phyloP scores from a whole-genome alignment of 345 rosid genomes.

The Firmiana major region DNA sequence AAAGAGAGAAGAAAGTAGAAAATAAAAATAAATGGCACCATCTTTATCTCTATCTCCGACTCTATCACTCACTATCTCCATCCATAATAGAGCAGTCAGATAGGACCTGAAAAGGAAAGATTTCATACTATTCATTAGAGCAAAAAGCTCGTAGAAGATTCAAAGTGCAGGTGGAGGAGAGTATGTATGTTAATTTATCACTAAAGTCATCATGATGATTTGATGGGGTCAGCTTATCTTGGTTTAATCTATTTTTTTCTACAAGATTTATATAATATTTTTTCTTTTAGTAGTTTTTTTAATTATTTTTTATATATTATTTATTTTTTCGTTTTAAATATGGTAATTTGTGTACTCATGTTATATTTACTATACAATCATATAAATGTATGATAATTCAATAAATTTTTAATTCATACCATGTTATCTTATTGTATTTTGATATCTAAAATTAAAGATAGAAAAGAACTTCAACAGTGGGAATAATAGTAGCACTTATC shows the following conservation, averaged over 20 bases:
- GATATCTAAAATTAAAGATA: no score
- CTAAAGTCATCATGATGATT: constrained; percentile 23
- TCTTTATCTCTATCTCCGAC: not conserved
- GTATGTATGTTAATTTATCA: not conserved
- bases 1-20: not conserved
- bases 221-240: constrained; percentile 2
- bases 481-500: no score
- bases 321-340: not conserved
- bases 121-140: constrained; percentile 8
- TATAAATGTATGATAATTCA: no score
- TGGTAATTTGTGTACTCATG: no score
- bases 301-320: not conserved
- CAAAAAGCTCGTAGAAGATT: constrained; percentile 40
- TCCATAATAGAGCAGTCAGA: constrained; percentile 3
- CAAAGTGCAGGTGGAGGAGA: constrained; percentile 19
- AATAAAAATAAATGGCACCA: not conserved
- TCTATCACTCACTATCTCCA: no score
- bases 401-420: no score
- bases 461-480: no score
- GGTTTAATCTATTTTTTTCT: not conserved
- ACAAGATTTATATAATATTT: not conserved
- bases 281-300: not conserved
- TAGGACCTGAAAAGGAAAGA: constrained; percentile 26
- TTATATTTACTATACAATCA: no score
- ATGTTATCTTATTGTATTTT: no score